These are phyloP conservation scores for Tulasnella calospora DNA, from an alignment of 768 basidiomycete species.

Conservation along the genomic window DNA sequence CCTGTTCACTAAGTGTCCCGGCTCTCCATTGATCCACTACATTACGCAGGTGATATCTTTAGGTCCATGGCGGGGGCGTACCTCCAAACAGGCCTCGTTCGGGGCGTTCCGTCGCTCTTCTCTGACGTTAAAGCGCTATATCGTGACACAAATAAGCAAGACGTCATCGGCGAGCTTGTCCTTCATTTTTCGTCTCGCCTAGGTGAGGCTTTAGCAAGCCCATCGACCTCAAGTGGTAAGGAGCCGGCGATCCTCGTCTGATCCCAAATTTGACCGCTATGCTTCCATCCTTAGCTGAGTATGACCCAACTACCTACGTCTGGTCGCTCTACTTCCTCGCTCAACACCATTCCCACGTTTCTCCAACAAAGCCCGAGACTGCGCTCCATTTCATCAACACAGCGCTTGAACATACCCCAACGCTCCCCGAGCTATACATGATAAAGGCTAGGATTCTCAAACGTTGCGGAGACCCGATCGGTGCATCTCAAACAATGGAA, in stretches of 20 bases:
- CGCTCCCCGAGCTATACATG: conserved; percentile 83
- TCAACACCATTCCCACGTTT: conserved; percentile 62
- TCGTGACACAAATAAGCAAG: conserved; percentile 55
- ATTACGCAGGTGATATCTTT: conserved; percentile 60
- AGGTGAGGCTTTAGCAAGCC: background rate
- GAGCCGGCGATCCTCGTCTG: background rate
- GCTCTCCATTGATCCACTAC: background rate
- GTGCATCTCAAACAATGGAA: conserved; percentile 70
- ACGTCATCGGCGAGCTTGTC: conserved; percentile 62
- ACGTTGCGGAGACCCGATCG: conserved; percentile 70
- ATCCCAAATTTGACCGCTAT: background rate
- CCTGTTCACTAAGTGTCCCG: background rate
- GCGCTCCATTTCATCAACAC: conserved; percentile 59
- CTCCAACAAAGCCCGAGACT: conserved; percentile 39
- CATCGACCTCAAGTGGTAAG: background rate
- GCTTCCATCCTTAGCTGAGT: background rate
- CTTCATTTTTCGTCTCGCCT: conserved; percentile 43
- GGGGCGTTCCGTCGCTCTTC: conserved; percentile 91
- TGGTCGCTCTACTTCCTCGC: conserved; percentile 96
- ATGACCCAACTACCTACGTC: conserved; percentile 68
- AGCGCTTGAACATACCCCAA: conserved; percentile 83
- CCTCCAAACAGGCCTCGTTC: conserved; percentile 61
- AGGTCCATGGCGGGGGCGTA: conserved; percentile 59
- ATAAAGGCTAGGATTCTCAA: conserved; percentile 80
- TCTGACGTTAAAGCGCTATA: conserved; percentile 88